phyloP scores from a whole-genome alignment of 306 rosid species.

The Pachyrhizus erosus region DNA sequence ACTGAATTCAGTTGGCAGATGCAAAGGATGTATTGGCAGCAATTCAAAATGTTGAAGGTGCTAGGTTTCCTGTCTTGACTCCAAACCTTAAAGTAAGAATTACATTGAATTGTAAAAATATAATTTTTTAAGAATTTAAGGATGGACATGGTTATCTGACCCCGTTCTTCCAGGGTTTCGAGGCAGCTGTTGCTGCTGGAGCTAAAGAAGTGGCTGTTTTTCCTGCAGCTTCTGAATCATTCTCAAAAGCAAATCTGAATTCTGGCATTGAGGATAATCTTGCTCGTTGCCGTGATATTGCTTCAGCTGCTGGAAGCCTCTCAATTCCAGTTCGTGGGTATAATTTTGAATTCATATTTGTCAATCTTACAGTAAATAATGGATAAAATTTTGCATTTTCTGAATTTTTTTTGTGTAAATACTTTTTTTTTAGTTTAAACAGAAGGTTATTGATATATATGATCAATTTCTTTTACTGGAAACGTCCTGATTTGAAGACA shows the following conservation, averaged over 20 bases:
- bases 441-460: neutral
- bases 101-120: slow-evolving; percentile 11
- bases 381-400: slow-evolving; percentile 13
- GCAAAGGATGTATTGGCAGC: slow-evolving; percentile 86
- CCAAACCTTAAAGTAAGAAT: slow-evolving; percentile 85
- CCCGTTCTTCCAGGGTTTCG: slow-evolving; percentile 78
- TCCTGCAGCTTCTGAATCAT: slow-evolving; percentile 92
- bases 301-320: slow-evolving; percentile 72
- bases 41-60: slow-evolving; percentile 69
- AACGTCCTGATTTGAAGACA: slow-evolving; percentile 11
- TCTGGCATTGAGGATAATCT: slow-evolving; percentile 85
- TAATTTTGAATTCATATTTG: neutral
- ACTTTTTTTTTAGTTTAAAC: slow-evolving; percentile 18
- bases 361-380: neutral
- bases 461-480: slow-evolving; percentile 11
- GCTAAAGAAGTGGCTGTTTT: slow-evolving; percentile 94
- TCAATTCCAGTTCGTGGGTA: slow-evolving; percentile 94
- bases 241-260: slow-evolving; percentile 84
- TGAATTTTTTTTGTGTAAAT: neutral
- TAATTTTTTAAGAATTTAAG: slow-evolving; percentile 24
- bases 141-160: slow-evolving; percentile 32
- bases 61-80: slow-evolving; percentile 80
- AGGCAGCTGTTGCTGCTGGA: slow-evolving; percentile 88
- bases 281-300: slow-evolving; percentile 65
- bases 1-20: slow-evolving; percentile 79